Conservation (phyloP, 2,329 filamentous ascomycete genomes). For the Dactylellina sp. region DNA sequence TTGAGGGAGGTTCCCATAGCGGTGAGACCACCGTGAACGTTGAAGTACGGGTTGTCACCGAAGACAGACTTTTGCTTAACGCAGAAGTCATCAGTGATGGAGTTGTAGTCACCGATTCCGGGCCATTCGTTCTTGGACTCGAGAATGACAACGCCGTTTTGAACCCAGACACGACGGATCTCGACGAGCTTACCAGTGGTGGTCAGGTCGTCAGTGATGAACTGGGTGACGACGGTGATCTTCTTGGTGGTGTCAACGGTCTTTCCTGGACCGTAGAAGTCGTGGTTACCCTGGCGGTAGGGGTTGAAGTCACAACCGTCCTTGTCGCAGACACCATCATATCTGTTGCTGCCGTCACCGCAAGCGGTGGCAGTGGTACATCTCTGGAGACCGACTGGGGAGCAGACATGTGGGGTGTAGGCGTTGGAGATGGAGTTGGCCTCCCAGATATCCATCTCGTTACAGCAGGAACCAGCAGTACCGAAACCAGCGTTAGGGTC, state of each 20-base stretch:
- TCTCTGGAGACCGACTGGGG: conserved; percentile 66
- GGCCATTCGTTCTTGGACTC: conserved; percentile 68
- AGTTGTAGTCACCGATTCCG: conserved; percentile 67
- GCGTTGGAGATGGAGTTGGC: conserved; percentile 75
- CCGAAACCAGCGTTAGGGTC: conserved; percentile 70
- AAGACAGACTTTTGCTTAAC: conserved; percentile 70
- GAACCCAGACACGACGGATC: conserved; percentile 75
- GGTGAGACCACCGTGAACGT: conserved; percentile 69
- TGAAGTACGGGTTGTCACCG: conserved; percentile 69
- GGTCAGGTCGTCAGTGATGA: conserved; percentile 69
- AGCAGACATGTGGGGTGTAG: conserved; percentile 75
- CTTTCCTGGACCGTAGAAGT: conserved; percentile 73
- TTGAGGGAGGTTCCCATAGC: conserved; percentile 70
- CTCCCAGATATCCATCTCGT: conserved; percentile 78
- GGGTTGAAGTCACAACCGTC: conserved; percentile 78
- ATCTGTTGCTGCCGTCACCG: conserved; percentile 70
- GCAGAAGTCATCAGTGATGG: conserved; percentile 72
- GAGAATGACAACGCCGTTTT: conserved; percentile 71
- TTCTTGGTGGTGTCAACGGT: conserved; percentile 72
- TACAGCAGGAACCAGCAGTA: conserved; percentile 72
- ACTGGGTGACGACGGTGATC: conserved; percentile 76
- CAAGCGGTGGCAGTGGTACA: conserved; percentile 68
- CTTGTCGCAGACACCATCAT: conserved; percentile 74
- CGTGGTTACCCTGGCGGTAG: conserved; percentile 74
- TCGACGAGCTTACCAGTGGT: conserved; percentile 70